These are phyloP conservation scores for Solanum piurae DNA, from an alignment of 257 asterid species.

Conservation along the genomic window DNA sequence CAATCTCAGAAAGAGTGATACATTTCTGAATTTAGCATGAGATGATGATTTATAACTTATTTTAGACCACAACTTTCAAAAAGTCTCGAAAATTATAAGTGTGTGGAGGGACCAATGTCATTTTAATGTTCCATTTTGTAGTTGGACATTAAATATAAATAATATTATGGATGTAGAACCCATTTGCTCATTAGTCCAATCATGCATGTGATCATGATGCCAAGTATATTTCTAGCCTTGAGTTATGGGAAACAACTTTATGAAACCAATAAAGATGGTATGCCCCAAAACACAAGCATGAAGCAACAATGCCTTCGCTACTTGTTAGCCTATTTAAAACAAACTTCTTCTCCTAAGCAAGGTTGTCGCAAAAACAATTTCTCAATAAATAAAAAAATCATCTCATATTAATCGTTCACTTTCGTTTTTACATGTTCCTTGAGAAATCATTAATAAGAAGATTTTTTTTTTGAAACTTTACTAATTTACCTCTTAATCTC, in stretches of 20 bases:
- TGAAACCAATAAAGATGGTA: neutral
- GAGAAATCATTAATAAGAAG: neutral
- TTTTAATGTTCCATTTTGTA: neutral
- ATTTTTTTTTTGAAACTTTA: no score
- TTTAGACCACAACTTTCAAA: fast-evolving
- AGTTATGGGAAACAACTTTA: neutral
- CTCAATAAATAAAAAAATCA: no score
- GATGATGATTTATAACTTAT: neutral
- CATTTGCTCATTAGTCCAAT: neutral
- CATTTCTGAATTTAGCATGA: no score
- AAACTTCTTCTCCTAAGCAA: neutral
- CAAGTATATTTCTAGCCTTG: neutral
- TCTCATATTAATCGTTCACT: neutral
- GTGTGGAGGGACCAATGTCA: neutral
- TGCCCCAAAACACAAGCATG: neutral
- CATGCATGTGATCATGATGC: neutral
- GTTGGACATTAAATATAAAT: neutral
- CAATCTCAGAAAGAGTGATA: no score
- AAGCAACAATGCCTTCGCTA: neutral
- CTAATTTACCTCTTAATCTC: no score
- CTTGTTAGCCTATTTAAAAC: neutral
- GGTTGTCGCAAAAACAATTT: no score
- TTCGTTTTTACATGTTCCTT: fast-evolving
- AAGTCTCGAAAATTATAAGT: neutral
- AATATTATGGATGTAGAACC: neutral